Evolutionary conservation across 2,329 filamentous ascomycete genomes (phyloP).

Genomic region (Fusarium concolor): DNA sequence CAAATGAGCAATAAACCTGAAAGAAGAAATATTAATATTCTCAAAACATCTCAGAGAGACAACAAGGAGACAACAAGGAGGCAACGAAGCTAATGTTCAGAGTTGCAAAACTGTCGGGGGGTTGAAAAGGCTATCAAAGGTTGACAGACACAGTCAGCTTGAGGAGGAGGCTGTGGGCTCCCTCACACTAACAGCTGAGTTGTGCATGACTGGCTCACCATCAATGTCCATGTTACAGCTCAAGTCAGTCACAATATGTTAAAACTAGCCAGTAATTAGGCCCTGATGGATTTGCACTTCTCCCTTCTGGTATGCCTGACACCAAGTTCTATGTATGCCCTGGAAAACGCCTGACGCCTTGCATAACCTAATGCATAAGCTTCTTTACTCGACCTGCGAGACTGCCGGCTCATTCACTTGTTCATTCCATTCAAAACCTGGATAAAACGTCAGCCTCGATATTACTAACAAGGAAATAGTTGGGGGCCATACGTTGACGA

Average conservation of each 20-base stretch:
- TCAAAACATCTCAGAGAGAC: not conserved
- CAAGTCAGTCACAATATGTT: slow-evolving; percentile 5
- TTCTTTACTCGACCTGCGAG: slow-evolving; percentile 48
- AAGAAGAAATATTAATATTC: not conserved
- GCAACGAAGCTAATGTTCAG: too few species aligned
- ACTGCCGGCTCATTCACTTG: slow-evolving; percentile 49
- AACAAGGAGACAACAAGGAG: not conserved
- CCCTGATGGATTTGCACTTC: slow-evolving; percentile 9
- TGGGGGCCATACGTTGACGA: slow-evolving; percentile 76
- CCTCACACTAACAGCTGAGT: slow-evolving; percentile 9
- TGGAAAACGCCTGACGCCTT: slow-evolving; percentile 40
- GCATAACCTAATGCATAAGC: not conserved
- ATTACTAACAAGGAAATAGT: not conserved
- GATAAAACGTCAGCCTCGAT: slow-evolving; percentile 18
- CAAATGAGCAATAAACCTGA: not conserved
- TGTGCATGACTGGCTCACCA: slow-evolving; percentile 8
- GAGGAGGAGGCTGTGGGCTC: slow-evolving; percentile 19
- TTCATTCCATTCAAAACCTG: slow-evolving; percentile 58
- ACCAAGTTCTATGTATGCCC: slow-evolving; percentile 27
- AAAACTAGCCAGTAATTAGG: slow-evolving; percentile 12
- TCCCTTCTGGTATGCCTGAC: slow-evolving; percentile 18
- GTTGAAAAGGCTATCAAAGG: slow-evolving; percentile 13
- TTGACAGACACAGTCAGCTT: slow-evolving; percentile 11
- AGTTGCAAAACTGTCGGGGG: not conserved
- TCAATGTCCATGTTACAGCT: not conserved